Base-by-base conservation (phyloP, 1,284 basidiomycete species). In the Meira miltonrushii region DNA sequence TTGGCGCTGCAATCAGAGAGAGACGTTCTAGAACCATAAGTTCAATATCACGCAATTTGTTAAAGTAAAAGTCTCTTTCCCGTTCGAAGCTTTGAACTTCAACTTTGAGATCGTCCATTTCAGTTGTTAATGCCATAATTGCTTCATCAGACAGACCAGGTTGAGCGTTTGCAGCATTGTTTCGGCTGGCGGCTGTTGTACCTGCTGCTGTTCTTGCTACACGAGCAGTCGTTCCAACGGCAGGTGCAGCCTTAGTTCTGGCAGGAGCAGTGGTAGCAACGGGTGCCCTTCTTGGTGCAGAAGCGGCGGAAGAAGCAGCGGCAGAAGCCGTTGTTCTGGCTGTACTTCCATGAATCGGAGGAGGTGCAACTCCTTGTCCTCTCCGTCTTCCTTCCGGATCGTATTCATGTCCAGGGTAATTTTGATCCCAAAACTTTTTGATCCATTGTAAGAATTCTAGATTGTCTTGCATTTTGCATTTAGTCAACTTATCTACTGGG, bases 381-480 rank as follows among this genome's bases (percentile, higher is more conserved):
- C 85, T 85, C 54, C 91, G 83, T 52, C 91, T 85, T 11, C 82
- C 90, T 1, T 88, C 86, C 0, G 95, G 83, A 77, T 98, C 92
- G 77, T 99, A 99, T 7, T 83, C 84, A 57, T 89, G 87, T 0
- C 93, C 94, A 3, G 87, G 85, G 77, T 87, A 93, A 82, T 95
- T 90, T 48, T 85, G 81, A 75, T 97, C 92, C 94, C 95, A 98
- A 80, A 88, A 96, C 56, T 88, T 88, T 78, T 93, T 93, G 74
- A 92, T 84, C 94, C 94, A 98, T 80, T 99, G 94, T 58, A 94
- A 79, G 81, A 98, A 98, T 79, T 99, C 95, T 69, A 99, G 87
- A 80, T 99, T 99, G 81, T 98, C 95, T 80, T 97, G 95, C 94
- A 98, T 98, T 83, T 97, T 97, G 83, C 94, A 98, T 81, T 94